Evolutionary conservation across 495 filamentous ascomycete species (phyloP).

Genomic region (Aspergillus avenaceus): DNA sequence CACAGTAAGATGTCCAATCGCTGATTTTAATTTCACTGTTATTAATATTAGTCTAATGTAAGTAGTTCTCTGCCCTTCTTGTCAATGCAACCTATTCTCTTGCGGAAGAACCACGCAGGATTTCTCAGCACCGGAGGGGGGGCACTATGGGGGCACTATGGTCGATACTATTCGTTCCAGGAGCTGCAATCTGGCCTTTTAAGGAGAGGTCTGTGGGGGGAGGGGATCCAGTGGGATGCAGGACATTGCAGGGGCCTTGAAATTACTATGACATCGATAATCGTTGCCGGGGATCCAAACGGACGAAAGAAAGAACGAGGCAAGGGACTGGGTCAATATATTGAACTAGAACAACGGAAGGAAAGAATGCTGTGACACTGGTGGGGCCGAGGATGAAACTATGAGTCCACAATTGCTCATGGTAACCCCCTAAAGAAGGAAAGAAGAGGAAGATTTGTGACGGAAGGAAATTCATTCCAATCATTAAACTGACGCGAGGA

Average conservation of each 20-base stretch:
- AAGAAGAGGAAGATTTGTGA: background rate
- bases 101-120: background rate
- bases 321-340: background rate
- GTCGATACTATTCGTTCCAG: background rate
- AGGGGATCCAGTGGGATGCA: background rate
- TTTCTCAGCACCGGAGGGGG: too few relatives aligned
- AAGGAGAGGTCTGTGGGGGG: background rate
- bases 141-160: too few relatives aligned
- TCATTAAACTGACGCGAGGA: slow-evolving; percentile 7
- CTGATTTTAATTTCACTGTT: too few relatives aligned
- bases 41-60: background rate
- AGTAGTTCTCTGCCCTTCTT: background rate
- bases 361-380: background rate
- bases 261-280: background rate
- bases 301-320: background rate
- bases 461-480: background rate
- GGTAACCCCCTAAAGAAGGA: background rate
- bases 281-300: background rate
- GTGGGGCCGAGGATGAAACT: background rate
- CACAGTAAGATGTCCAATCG: too few relatives aligned
- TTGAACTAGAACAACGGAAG: background rate
- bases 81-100: background rate
- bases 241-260: background rate
- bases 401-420: background rate
- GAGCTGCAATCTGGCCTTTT: background rate